Base-by-base conservation (phyloP, 495 filamentous ascomycete genomes). In the Haplographium delicatum region DNA sequence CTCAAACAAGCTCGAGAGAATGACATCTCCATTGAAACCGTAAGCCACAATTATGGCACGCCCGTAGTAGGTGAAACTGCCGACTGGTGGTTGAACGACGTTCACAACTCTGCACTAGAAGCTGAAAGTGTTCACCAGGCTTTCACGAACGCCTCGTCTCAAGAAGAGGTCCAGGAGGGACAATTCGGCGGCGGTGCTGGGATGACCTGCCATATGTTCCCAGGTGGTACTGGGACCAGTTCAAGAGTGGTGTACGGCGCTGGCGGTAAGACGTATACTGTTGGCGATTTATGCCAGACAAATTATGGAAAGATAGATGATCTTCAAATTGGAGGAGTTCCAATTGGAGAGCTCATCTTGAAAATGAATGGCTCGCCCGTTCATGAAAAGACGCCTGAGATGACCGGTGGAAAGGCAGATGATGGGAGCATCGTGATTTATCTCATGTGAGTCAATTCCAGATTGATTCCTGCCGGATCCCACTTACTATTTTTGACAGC, bases 181-280 rank as follows among this genome's bases (percentile, higher is more conserved):
- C 56, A 59, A 25, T 11, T 60, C 39, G 60, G 60, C 5, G 60
- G 60, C 23, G 60, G 60, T 30, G 54, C 60, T 11, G 50, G 52
- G 1, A 62, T 62, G 60, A 59, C 54, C 11, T 59, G 60, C 33
- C 60, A 62, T 41, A 54, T 51, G 50, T 62, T 59, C 38, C 55
- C 56, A 24, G 60, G 48, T 3, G 59, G 60, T 3, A 62, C 60
- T 0, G 60, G 60, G 8, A 62, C 57, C 1, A 60, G 57, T 41
- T 62, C 60, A 15, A 31, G 60, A 23, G 38, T 60, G 16, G 56
- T 62, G 18, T 48, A 51, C 27, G 57, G 53, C 1, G 38, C 33
- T 19, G 41, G 41, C 7, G 49, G 43, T 11, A 22, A 47, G 28
- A 40, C 11, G 15, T 62, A 57, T 31, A 57, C 53, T 1, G 42